Evolutionary conservation across 768 basidiomycete species (phyloP), one percentile per base, ranked within the genome.

Genomic region (Tricholoma terreum): DNA sequence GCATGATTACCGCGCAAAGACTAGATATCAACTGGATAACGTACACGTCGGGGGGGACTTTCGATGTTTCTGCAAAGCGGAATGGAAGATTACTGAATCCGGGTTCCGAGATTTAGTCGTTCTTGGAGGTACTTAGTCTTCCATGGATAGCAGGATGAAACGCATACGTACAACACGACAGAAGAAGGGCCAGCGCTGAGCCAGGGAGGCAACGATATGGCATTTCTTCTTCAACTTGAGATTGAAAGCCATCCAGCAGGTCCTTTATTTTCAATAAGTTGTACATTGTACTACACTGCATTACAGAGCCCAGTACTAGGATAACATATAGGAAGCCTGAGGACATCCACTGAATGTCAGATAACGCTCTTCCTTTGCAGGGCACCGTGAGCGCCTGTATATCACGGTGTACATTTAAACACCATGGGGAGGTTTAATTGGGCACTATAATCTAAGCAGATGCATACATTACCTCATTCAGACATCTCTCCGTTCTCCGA

Each of bases 221-320:
- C 96, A 98, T 72, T 94, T 95, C 70, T 91, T 90, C 79, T 98
- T 97, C 66, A 87, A 69, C 74, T 99, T 99, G 50, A 98, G 77
- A 67, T 96, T 93, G 2, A 91, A 76, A 0, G 96, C 97, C 78
- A 99, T 87, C 97, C 97, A 99, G n/a, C n/a, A n/a, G n/a, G n/a
- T n/a, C n/a, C n/a, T n/a, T n/a, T n/a, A n/a, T n/a, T n/a, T n/a
- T n/a, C n/a, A n/a, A n/a, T n/a, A n/a, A n/a, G n/a, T n/a, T n/a
- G n/a, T n/a, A n/a, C n/a, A n/a, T n/a, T n/a, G n/a, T n/a, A n/a
- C n/a, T n/a, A n/a, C n/a, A n/a, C n/a, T n/a, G n/a, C n/a, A n/a
- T n/a, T n/a, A n/a, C n/a, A n/a, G n/a, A n/a, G n/a, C n/a, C n/a
- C n/a, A n/a, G n/a, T n/a, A n/a, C n/a, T n/a, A n/a, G n/a, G n/a